Conservation (phyloP, 202 grass and related monocot genomes). For the Cymbopogon flexuosus region DNA sequence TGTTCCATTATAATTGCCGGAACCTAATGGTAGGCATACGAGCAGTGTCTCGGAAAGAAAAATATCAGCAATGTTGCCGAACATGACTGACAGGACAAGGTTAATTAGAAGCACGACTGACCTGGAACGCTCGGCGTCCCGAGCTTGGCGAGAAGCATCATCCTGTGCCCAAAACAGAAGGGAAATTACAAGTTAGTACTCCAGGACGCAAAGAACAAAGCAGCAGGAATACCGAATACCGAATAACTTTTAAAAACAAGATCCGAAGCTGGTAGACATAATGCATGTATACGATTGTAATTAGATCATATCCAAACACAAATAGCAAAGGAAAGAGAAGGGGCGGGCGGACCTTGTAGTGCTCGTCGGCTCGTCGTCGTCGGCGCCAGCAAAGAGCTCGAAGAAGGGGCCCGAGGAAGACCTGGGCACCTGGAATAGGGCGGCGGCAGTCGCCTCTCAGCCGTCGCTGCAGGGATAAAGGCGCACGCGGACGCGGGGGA, state of each 20-base stretch:
- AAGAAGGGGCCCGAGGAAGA: too few species aligned
- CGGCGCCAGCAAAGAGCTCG: background rate
- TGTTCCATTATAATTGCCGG: background rate
- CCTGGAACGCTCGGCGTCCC: background rate
- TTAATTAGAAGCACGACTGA: background rate
- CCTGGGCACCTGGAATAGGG: too few species aligned
- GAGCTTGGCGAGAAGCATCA: background rate
- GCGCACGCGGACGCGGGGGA: too few species aligned
- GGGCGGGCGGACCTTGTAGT: background rate
- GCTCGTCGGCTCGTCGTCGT: background rate
- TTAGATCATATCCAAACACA: background rate
- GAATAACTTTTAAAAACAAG: too few species aligned
- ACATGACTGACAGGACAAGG: background rate
- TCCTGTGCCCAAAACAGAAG: background rate
- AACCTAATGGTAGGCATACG: background rate
- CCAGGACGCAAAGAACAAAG: background rate
- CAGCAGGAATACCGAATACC: background rate
- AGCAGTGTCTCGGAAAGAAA: background rate
- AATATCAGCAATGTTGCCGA: background rate
- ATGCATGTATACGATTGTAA: background rate
- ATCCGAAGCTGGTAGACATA: too few species aligned
- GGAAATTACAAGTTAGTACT: background rate
- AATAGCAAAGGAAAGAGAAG: background rate
- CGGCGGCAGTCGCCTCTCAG: background rate
- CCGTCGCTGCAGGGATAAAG: background rate